Conservation (phyloP, 192 early-diverging fungal genomes). For the Coemansia brasiliensis region DNA sequence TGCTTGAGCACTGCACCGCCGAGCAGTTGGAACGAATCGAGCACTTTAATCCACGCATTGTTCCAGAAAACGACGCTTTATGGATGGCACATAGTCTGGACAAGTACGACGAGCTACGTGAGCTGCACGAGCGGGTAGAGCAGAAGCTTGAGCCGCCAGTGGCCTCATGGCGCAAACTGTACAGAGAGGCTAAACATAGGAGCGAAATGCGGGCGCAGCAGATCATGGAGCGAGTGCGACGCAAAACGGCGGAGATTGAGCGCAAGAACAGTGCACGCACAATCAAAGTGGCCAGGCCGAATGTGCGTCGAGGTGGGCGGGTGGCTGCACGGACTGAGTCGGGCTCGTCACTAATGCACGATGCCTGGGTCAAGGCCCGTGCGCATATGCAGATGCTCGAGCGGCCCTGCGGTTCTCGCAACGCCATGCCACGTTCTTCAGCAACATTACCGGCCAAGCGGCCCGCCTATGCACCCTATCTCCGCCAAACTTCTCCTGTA, state of each 20-base stretch:
- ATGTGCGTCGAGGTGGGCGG: neutral
- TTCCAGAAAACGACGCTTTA: slow-evolving; percentile 40
- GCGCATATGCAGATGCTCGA: slow-evolving; percentile 39
- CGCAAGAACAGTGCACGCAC: slow-evolving; percentile 27
- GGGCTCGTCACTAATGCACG: slow-evolving; percentile 28
- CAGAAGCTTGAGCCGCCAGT: slow-evolving; percentile 10
- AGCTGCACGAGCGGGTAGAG: slow-evolving; percentile 11
- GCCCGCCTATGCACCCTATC: neutral
- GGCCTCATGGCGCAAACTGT: slow-evolving; percentile 35
- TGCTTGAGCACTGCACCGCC: slow-evolving; percentile 37
- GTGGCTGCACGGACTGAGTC: neutral
- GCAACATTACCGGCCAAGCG: neutral
- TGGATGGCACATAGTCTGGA: slow-evolving; percentile 27
- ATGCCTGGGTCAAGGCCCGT: slow-evolving; percentile 30
- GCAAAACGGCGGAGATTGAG: slow-evolving; percentile 30
- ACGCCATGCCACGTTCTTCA: neutral
- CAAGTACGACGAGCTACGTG: slow-evolving; percentile 19
- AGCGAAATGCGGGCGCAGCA: slow-evolving; percentile 37
- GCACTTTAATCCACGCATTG: slow-evolving; percentile 40
- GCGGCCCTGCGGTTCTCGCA: neutral
- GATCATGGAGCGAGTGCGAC: slow-evolving; percentile 36
- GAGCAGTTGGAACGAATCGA: slow-evolving; percentile 47
- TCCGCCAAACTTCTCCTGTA: slow-evolving; percentile 15
- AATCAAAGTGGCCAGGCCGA: slow-evolving; percentile 12
- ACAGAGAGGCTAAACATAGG: slow-evolving; percentile 26